A percentile compares a stretch with the other conserved stretches of the same genome.
phyloP scores from a whole-genome alignment of 2,329 filamentous ascomycete genomes.

The Aspergillus niger region DNA sequence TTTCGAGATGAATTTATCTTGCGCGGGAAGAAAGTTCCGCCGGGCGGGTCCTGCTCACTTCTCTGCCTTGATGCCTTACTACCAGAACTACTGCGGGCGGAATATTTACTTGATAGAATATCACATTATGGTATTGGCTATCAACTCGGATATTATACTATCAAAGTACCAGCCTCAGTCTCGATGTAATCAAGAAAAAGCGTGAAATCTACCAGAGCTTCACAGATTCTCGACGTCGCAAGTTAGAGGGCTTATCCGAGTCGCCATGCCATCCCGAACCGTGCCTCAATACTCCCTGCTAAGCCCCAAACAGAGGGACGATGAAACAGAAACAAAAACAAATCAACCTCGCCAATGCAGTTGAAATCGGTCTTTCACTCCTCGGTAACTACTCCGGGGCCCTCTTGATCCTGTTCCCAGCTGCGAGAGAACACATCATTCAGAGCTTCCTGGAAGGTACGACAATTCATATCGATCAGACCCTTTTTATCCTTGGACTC shows the following conservation, averaged over 20 bases:
- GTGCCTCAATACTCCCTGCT: conserved; percentile 1
- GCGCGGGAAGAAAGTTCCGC: neutral
- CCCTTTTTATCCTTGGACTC: conserved; percentile 65
- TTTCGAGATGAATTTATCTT: neutral
- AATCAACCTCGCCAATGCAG: neutral
- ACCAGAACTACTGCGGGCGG: neutral
- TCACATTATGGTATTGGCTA: neutral
- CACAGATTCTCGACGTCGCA: neutral
- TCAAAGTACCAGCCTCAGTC: conserved; percentile 5
- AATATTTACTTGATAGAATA: neutral
- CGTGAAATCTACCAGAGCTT: conserved; percentile 9
- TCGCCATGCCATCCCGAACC: neutral
- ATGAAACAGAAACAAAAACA: neutral
- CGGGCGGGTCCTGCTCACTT: neutral
- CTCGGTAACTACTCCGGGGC: conserved; percentile 13
- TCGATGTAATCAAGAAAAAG: neutral
- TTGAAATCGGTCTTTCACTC: neutral
- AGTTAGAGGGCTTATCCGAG: neutral
- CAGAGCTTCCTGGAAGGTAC: conserved; percentile 64
- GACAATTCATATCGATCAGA: conserved; percentile 67
- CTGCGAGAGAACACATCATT: conserved; percentile 61
- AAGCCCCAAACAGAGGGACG: neutral
- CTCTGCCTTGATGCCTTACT: neutral
- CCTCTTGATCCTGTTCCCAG: conserved; percentile 45
- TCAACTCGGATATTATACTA: neutral